Conservation (phyloP, 2,329 filamentous ascomycete species). For the Colletotrichum ledebouriae region DNA sequence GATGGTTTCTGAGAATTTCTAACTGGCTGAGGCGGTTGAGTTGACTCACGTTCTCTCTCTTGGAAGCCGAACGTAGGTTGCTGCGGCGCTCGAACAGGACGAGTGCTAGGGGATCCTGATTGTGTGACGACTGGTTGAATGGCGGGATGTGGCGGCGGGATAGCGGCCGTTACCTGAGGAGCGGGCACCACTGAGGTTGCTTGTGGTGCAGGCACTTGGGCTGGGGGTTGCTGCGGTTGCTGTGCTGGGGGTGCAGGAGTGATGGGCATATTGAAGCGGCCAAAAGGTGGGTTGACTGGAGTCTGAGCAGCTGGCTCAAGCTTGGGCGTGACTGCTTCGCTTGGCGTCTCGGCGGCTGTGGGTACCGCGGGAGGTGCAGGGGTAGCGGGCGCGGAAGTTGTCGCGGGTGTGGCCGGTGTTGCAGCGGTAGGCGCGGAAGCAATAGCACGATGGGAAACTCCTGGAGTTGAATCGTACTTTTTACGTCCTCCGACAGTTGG, state of each 20-base stretch:
- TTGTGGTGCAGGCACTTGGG: slow-evolving; percentile 44
- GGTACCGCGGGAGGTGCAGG: slow-evolving; percentile 46
- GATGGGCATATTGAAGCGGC: slow-evolving; percentile 62
- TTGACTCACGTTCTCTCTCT: slow-evolving; percentile 57
- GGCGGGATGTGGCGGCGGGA: slow-evolving; percentile 53
- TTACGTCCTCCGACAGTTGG: slow-evolving; percentile 65
- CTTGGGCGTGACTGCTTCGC: slow-evolving; percentile 62
- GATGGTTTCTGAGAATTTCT: slow-evolving; percentile 58
- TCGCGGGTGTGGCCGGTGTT: slow-evolving; percentile 27
- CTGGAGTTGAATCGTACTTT: slow-evolving; percentile 62
- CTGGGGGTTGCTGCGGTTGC: slow-evolving; percentile 46
- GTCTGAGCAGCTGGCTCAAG: slow-evolving; percentile 55
- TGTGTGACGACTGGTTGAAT: slow-evolving; percentile 55
- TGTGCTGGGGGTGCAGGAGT: slow-evolving; percentile 56
- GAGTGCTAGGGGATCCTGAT: slow-evolving; percentile 61
- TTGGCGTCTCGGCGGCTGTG: slow-evolving; percentile 54
- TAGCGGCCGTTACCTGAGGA: slow-evolving; percentile 46
- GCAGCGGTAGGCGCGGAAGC: slow-evolving; percentile 54
- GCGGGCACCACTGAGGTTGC: slow-evolving; percentile 41
- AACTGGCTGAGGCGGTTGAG: slow-evolving; percentile 53
- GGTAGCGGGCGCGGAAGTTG: slow-evolving; percentile 58
- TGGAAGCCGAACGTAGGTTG: slow-evolving; percentile 58
- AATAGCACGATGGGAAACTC: slow-evolving; percentile 56
- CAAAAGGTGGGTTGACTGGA: slow-evolving; percentile 54
- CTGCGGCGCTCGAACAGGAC: slow-evolving; percentile 59